These are phyloP conservation scores for Penicillium sp. DNA, from an alignment of 2,329 filamentous ascomycete genomes.

Conservation along the genomic window DNA sequence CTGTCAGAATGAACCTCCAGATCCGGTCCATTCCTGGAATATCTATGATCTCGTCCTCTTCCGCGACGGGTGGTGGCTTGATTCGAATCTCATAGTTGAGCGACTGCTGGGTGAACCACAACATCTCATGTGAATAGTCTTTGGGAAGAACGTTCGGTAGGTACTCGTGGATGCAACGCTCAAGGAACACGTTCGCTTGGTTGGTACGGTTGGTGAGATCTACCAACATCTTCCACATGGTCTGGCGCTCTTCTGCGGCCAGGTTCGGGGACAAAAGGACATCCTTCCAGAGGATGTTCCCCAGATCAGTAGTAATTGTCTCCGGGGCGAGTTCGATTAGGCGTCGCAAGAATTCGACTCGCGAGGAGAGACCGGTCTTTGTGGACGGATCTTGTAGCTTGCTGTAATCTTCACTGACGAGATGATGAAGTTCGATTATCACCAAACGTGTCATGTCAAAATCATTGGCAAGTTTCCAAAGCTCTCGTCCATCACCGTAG, in stretches of 20 bases:
- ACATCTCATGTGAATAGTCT: slow-evolving; percentile 38
- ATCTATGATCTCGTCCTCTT: slow-evolving; percentile 41
- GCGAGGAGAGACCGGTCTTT: slow-evolving; percentile 48
- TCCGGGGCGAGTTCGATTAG: slow-evolving; percentile 61
- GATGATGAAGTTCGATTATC: slow-evolving; percentile 61
- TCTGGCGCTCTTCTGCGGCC: slow-evolving; percentile 58
- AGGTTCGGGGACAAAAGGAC: slow-evolving; percentile 64
- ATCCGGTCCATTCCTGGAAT: slow-evolving; percentile 62
- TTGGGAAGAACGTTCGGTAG: slow-evolving; percentile 39
- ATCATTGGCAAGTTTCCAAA: slow-evolving; percentile 57
- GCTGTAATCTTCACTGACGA: slow-evolving; percentile 44
- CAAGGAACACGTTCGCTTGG: slow-evolving; percentile 40
- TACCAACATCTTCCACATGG: slow-evolving; percentile 67
- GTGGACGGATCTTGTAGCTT: slow-evolving; percentile 40
- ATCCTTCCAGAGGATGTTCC: slow-evolving; percentile 65
- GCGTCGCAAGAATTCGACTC: slow-evolving; percentile 56
- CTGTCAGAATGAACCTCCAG: slow-evolving; percentile 76
- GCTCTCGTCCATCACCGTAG: slow-evolving; percentile 47
- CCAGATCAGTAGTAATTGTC: slow-evolving; percentile 60
- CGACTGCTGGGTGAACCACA: slow-evolving; percentile 44
- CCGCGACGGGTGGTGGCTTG: slow-evolving; percentile 47
- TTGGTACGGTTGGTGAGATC: slow-evolving; percentile 28
- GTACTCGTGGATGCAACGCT: slow-evolving; percentile 44
- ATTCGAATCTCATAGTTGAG: slow-evolving; percentile 54
- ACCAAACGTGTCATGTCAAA: slow-evolving; percentile 60